phyloP scores from a whole-genome alignment of 2,329 filamentous ascomycete species.

The Aureobasidium vineae region DNA sequence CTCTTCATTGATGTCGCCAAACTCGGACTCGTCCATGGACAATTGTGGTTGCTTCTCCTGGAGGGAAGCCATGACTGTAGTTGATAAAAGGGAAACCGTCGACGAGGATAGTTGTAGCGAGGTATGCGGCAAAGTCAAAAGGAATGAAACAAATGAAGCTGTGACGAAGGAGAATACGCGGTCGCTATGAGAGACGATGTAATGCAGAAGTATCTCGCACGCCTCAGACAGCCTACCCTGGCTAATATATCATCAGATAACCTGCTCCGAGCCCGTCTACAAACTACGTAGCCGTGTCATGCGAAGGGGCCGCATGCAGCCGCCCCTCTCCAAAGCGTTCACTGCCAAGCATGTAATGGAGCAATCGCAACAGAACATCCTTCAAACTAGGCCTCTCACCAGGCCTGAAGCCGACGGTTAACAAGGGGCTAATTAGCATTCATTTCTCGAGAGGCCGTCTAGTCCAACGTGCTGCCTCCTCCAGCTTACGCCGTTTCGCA shows the following conservation, averaged over 20 bases:
- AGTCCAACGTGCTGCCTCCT: conserved; percentile 18
- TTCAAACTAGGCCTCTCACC: conserved; percentile 2
- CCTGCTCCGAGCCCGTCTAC: not conserved
- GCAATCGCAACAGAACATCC: not conserved
- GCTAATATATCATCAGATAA: conserved; percentile 23
- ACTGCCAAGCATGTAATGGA: conserved; percentile 1
- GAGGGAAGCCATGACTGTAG: conserved; percentile 13
- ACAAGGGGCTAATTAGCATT: conserved; percentile 21
- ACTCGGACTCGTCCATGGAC: conserved; percentile 19
- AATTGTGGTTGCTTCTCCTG: conserved; percentile 14
- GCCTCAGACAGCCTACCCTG: conserved; percentile 11
- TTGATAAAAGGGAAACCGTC: not conserved
- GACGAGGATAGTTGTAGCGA: not conserved
- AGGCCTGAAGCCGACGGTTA: not conserved
- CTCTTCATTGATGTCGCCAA: conserved; percentile 1
- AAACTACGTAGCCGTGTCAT: conserved; percentile 6
- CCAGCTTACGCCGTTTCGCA: conserved; percentile 1
- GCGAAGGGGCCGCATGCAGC: conserved; percentile 13
- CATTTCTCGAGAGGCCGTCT: not conserved
- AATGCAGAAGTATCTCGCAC: conserved; percentile 12
- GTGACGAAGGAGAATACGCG: not conserved
- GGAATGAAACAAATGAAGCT: not conserved
- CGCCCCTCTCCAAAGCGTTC: conserved; percentile 14
- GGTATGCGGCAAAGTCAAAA: not conserved
- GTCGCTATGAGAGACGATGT: conserved; percentile 8